A percentile compares a stretch with the other conserved stretches of the same genome.
phyloP scores from a whole-genome alignment of 805 yeast genomes.

The Huiozyma sinensis region DNA sequence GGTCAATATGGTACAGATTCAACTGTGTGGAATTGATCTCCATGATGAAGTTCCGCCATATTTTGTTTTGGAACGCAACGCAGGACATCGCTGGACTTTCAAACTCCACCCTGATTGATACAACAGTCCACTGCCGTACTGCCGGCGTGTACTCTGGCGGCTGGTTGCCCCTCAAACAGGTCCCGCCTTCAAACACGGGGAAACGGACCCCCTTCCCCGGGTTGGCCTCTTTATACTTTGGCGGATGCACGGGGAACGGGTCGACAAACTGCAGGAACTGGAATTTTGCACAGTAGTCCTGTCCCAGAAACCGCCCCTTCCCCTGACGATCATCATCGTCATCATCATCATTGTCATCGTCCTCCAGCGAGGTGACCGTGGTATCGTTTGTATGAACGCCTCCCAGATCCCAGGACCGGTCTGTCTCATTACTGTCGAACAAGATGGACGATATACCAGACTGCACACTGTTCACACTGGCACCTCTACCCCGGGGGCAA shows the following conservation, averaged over 20 bases:
- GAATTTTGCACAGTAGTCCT: not conserved
- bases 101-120: constrained; percentile 65
- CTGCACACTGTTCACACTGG: too few relatives aligned
- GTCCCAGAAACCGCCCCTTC: too few relatives aligned
- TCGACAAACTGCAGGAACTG: constrained; percentile 25
- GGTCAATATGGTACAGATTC: constrained; percentile 46
- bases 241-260: constrained; percentile 30
- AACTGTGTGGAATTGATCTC: constrained; percentile 83
- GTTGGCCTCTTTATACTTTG: constrained; percentile 19
- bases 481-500: too few relatives aligned
- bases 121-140: constrained; percentile 45
- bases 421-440: too few relatives aligned
- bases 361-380: not conserved
- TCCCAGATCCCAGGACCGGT: not conserved
- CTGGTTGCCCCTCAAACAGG: constrained; percentile 19
- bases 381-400: not conserved
- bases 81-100: constrained; percentile 64
- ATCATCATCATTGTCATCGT: not conserved
- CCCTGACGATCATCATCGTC: not conserved
- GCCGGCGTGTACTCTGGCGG: constrained; percentile 66
- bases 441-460: too few relatives aligned
- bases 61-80: constrained; percentile 34
- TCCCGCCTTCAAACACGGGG: constrained; percentile 27
- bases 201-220: constrained; percentile 17
- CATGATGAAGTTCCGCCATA: constrained; percentile 59